These are phyloP conservation scores for Huiozyma naganishii DNA, from an alignment of 805 yeast species.

Conservation along the genomic window DNA sequence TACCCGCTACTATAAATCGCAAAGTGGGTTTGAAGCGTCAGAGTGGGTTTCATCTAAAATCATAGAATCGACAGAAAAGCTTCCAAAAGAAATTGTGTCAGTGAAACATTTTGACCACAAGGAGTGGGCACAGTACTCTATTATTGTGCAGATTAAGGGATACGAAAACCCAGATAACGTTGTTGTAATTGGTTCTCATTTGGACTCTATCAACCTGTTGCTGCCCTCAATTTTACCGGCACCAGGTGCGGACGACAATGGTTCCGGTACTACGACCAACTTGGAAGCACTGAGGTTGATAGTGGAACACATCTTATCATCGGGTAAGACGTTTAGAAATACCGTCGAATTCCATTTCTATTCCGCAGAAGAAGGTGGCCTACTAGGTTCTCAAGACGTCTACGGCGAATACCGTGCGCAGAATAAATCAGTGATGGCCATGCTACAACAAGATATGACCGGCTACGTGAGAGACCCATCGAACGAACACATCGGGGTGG, in stretches of 20 bases:
- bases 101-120: conserved; percentile 48
- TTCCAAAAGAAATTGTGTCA: conserved; percentile 29
- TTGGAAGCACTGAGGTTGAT: conserved; percentile 66
- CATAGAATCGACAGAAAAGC: conserved; percentile 14
- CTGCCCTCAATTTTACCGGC: conserved; percentile 61
- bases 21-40: conserved; percentile 60
- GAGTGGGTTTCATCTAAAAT: conserved; percentile 53
- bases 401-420: conserved; percentile 40
- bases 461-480: conserved; percentile 55
- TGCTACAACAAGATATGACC: conserved; percentile 94
- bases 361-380: conserved; percentile 90
- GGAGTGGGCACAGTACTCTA: conserved; percentile 68
- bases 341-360: conserved; percentile 89
- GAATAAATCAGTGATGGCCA: conserved; percentile 51
- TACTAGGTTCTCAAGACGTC: conserved; percentile 75
- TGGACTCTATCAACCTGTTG: conserved; percentile 69
- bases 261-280: conserved; percentile 74
- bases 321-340: conserved; percentile 45
- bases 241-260: conserved; percentile 95
- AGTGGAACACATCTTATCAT: conserved; percentile 21
- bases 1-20: conserved; percentile 68
- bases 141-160: conserved; percentile 58
- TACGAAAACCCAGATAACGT: conserved; percentile 28
- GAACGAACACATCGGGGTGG: conserved; percentile 63
- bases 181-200: conserved; percentile 81